Evolutionary conservation across 73 alveolate genomes (phyloP), one percentile per base, ranked within the genome.

Genomic region (Paraurostyla sp.): DNA sequence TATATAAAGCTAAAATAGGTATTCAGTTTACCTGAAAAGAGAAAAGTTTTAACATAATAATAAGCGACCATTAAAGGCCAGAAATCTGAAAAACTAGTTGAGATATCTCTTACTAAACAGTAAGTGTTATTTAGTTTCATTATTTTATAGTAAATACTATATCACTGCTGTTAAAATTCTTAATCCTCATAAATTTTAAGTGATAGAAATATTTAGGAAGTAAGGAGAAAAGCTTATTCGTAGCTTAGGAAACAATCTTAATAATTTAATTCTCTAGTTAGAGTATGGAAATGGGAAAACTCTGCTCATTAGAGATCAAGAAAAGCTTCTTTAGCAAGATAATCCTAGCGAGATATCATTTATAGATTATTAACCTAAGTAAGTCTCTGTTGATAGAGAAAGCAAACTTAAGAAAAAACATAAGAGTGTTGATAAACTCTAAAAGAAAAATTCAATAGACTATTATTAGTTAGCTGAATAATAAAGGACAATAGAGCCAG

Each of bases 231-330:
- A 38, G 46, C 60, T 65, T 16, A n/a, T 36, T 2, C 35, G 46
- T 30, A 65, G 41, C 38, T 23, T 65, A 2, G 23, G 23, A 38
- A 38, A 22, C 6, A 36, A 65, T 38, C 23, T 18, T 22, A 38
- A 65, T 38, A 6, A 2, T 15, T 15, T 65, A 3, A 38, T 65
- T 11, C 32, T 38, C 4, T 6, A 18, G 16, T 38, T 65, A 22
- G 82, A 65, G 36, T 65, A 38, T 65, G 82, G 40, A 38, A 60
- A 60, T n/a, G n/a, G n/a, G n/a, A n/a, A n/a, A n/a, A n/a, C n/a
- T n/a, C n/a, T n/a, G n/a, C n/a, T n/a, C n/a, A n/a, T n/a, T n/a
- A n/a, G n/a, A n/a, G n/a, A n/a, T n/a, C n/a, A n/a, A n/a, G n/a
- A n/a, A n/a, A n/a, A n/a, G n/a, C n/a, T n/a, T n/a, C n/a, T n/a